These are phyloP conservation scores for Stagonosporopsis vannaccii DNA, from an alignment of 2,329 filamentous ascomycete genomes.

Conservation along the genomic window DNA sequence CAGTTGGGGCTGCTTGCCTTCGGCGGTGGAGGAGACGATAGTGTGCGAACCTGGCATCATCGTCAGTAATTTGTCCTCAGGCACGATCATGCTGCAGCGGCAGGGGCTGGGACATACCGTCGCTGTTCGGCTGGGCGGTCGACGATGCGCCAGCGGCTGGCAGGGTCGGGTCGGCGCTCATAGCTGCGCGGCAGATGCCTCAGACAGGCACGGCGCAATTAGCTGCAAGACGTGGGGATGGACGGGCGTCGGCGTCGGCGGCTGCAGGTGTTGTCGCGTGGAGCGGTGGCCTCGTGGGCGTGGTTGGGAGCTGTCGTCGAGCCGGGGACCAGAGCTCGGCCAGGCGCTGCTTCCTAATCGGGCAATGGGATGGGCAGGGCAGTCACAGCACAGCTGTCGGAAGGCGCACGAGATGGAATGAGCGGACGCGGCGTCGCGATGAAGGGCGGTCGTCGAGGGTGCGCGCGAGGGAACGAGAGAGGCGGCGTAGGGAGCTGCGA, in stretches of 20 bases:
- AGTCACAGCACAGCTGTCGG: slow-evolving; percentile 21
- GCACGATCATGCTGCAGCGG: not conserved
- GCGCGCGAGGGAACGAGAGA: slow-evolving; percentile 25
- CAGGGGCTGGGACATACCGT: slow-evolving; percentile 38
- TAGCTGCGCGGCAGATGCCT: slow-evolving; percentile 39
- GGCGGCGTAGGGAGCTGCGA: slow-evolving; percentile 37
- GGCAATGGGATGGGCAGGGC: slow-evolving; percentile 27
- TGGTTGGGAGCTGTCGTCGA: slow-evolving; percentile 26
- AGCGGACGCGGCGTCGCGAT: slow-evolving; percentile 36
- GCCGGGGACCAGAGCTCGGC: slow-evolving; percentile 19
- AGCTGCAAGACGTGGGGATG: slow-evolving; percentile 22
- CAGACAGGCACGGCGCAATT: slow-evolving; percentile 22
- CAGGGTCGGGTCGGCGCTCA: slow-evolving; percentile 46
- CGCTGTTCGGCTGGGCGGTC: slow-evolving; percentile 43
- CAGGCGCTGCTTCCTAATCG: slow-evolving; percentile 25
- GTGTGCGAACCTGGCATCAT: slow-evolving; percentile 16
- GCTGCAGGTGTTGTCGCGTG: slow-evolving; percentile 42
- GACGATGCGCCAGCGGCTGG: slow-evolving; percentile 38
- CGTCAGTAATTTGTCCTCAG: not conserved
- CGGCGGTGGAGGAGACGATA: slow-evolving; percentile 39
- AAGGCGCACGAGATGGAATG: slow-evolving; percentile 38
- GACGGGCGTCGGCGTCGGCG: slow-evolving; percentile 20
- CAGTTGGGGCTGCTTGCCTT: slow-evolving; percentile 48
- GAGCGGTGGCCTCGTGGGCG: slow-evolving; percentile 23
- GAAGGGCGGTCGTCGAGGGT: slow-evolving; percentile 29